Percentiles rank a stretch among this genome's conserved stretches.
Evolutionary conservation across 2,329 filamentous ascomycete species (phyloP).

Genomic region (Coniochaeta ligniaria): DNA sequence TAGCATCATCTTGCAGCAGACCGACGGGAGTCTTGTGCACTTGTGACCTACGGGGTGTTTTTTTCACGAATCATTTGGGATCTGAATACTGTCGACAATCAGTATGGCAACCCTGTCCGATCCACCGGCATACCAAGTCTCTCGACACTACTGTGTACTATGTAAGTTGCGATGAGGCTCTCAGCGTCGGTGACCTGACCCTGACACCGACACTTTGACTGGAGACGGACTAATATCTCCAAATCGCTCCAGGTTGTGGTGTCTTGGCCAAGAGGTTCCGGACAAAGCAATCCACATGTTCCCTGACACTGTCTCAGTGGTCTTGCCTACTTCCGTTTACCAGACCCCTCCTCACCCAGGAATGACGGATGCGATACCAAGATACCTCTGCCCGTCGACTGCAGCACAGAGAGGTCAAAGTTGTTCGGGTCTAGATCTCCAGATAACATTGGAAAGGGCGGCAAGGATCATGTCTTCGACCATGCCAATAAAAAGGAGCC

Average conservation of each 20-base stretch:
- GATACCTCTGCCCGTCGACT: background rate
- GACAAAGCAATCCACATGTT: background rate
- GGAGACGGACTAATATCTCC: no score
- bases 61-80: background rate
- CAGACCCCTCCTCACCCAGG: background rate
- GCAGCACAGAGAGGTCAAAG: background rate
- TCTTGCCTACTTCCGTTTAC: background rate
- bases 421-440: background rate
- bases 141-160: no score
- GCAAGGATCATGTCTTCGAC: background rate
- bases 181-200: background rate
- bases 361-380: background rate
- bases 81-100: background rate
- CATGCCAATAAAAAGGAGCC: slow-evolving; percentile 1
- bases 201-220: background rate
- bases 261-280: background rate
- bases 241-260: background rate
- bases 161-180: background rate
- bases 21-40: background rate
- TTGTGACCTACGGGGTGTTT: background rate
- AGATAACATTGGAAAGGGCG: background rate
- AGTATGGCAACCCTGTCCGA: no score
- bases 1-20: background rate
- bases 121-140: background rate
- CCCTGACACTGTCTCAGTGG: background rate